phyloP scores from a whole-genome alignment of 2,329 filamentous ascomycete species.

The Xylariales sp. region DNA sequence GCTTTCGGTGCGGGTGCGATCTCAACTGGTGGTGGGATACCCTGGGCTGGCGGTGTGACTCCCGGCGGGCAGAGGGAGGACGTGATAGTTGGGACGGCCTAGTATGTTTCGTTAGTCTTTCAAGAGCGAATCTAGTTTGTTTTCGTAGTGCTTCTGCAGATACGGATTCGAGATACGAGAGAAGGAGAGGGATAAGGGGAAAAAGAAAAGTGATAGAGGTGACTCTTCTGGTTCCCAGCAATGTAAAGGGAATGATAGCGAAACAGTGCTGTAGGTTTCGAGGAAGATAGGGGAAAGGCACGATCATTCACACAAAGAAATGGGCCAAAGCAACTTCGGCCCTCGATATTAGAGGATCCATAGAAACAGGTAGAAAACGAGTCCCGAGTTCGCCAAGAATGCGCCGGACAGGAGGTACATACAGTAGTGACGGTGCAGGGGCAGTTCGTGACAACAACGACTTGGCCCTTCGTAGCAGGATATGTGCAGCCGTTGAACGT shows the following conservation, averaged over 20 bases:
- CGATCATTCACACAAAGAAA: background rate
- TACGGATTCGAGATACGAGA: background rate
- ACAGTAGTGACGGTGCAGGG: conserved; percentile 59
- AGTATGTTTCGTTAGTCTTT: conserved; percentile 5
- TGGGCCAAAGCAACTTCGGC: background rate
- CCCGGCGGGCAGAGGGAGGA: conserved; percentile 41
- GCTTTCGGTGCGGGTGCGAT: conserved; percentile 26
- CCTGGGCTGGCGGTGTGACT: conserved; percentile 30
- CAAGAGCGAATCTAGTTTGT: background rate
- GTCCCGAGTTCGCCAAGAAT: background rate
- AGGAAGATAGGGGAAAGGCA: too few relatives aligned
- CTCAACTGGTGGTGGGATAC: conserved; percentile 27
- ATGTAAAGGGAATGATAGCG: too few relatives aligned
- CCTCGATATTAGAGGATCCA: too few relatives aligned
- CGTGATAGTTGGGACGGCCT: conserved; percentile 40
- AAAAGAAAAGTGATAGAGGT: background rate
- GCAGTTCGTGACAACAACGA: conserved; percentile 66
- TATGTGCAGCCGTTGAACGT: conserved; percentile 63
- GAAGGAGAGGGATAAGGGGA: background rate
- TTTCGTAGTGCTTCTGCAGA: background rate
- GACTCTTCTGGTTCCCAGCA: too few relatives aligned
- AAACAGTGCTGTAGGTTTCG: too few relatives aligned
- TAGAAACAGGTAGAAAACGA: background rate
- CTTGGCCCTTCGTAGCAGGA: conserved; percentile 65
- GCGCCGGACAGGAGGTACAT: conserved; percentile 28